Conservation (phyloP, 768 basidiomycete species). For the Clavaria fumosa region DNA sequence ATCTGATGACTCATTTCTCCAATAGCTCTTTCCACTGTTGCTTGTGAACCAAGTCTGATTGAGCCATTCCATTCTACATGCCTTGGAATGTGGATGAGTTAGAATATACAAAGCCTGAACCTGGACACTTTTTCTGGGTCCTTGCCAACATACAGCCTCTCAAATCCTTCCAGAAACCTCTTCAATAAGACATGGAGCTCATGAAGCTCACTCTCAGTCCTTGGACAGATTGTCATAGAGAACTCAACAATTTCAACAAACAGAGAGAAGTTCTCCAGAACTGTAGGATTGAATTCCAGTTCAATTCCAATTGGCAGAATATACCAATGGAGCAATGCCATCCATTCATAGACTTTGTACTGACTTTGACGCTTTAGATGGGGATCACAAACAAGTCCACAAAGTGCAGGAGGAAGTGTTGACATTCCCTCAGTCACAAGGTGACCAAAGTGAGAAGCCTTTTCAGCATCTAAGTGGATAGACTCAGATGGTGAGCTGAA, state of each 20-base stretch:
- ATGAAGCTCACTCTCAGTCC: constrained; percentile 11
- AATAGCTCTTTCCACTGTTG: too few relatives aligned
- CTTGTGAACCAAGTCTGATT: constrained; percentile 18
- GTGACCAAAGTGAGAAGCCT: constrained; percentile 12
- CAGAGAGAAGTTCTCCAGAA: constrained; percentile 16
- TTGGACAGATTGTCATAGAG: constrained; percentile 16
- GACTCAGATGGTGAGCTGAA: constrained; percentile 10
- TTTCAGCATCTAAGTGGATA: constrained; percentile 11
- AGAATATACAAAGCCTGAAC: constrained; percentile 18
- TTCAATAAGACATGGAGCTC: constrained; percentile 12
- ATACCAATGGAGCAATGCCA: constrained; percentile 22
- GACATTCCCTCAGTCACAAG: constrained; percentile 12
- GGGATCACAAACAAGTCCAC: constrained; percentile 17
- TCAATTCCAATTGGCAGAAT: constrained; percentile 21
- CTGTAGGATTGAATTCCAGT: constrained; percentile 12
- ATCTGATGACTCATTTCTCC: too few relatives aligned
- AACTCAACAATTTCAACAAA: constrained; percentile 17
- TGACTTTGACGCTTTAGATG: constrained; percentile 21
- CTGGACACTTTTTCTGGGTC: constrained; percentile 15
- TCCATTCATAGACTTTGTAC: constrained; percentile 24
- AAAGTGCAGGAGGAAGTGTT: constrained; percentile 20
- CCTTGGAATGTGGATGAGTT: constrained; percentile 20
- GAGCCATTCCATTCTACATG: constrained; percentile 24
- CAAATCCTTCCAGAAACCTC: constrained; percentile 15
- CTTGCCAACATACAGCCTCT: constrained; percentile 16